phyloP scores from a whole-genome alignment of 805 yeast genomes.

The Starmerella apicola region DNA sequence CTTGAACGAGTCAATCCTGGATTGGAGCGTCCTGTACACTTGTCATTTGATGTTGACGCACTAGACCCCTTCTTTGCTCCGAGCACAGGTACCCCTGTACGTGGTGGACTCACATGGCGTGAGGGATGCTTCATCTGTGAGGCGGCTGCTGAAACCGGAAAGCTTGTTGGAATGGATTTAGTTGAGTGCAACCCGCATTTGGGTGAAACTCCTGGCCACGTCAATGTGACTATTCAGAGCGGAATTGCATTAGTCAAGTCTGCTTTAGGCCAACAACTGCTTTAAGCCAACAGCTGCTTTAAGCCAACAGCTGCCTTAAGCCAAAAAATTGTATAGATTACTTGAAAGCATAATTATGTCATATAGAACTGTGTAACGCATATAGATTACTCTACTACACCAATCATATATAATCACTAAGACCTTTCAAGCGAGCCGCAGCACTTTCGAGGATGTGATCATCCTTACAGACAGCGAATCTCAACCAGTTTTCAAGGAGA shows the following conservation, averaged over 20 bases:
- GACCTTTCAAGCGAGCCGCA: conserved; percentile 54
- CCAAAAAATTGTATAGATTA: conserved; percentile 30
- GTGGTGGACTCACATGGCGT: conserved; percentile 89
- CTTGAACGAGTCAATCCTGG: conserved; percentile 63
- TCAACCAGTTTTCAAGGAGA: conserved; percentile 68
- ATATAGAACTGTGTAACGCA: too few species aligned
- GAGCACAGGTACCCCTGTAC: conserved; percentile 95
- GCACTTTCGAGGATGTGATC: conserved; percentile 72
- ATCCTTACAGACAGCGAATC: conserved; percentile 95
- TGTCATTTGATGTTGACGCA: conserved; percentile 93
- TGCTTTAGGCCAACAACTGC: conserved; percentile 83
- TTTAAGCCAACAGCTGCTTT: conserved; percentile 63
- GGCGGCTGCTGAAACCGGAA: conserved; percentile 83
- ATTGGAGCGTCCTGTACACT: conserved; percentile 62
- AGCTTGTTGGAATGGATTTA: conserved; percentile 73
- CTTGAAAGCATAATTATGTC: background rate
- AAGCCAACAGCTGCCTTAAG: conserved; percentile 57
- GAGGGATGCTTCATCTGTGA: conserved; percentile 90
- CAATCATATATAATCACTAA: conserved; percentile 45
- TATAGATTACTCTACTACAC: too few species aligned
- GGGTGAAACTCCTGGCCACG: conserved; percentile 63
- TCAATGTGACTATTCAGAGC: conserved; percentile 73
- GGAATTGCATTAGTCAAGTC: conserved; percentile 88
- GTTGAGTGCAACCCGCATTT: conserved; percentile 89
- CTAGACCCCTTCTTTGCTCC: conserved; percentile 90